These are phyloP conservation scores for Myxozyma nipponensis DNA, from an alignment of 805 yeast genomes.

Conservation along the genomic window DNA sequence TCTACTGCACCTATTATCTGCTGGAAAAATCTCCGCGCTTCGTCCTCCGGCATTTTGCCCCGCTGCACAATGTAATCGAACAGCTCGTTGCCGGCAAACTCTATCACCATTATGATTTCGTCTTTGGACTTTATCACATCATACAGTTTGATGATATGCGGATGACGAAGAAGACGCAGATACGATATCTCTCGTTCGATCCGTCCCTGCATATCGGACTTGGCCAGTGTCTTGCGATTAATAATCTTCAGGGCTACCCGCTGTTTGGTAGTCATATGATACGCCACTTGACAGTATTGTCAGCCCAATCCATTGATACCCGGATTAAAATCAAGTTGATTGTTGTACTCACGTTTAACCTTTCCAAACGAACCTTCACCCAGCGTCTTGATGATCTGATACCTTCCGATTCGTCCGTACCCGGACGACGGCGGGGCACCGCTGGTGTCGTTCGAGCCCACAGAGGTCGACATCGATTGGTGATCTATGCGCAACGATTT, in stretches of 20 bases:
- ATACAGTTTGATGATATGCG: slow-evolving; percentile 90
- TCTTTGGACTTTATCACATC: slow-evolving; percentile 94
- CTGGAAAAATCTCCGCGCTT: slow-evolving; percentile 90
- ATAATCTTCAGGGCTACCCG: slow-evolving; percentile 90
- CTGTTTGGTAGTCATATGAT: slow-evolving; percentile 83
- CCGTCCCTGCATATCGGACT: slow-evolving; percentile 95
- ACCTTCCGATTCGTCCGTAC: slow-evolving; percentile 67
- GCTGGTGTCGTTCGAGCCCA: not conserved
- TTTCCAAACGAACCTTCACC: slow-evolving; percentile 98
- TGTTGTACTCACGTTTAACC: slow-evolving; percentile 71
- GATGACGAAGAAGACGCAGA: slow-evolving; percentile 81
- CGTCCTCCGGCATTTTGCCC: slow-evolving; percentile 84
- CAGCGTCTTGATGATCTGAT: slow-evolving; percentile 84
- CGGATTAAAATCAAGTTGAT: not conserved
- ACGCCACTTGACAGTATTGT: slow-evolving; percentile 31
- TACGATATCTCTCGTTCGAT: slow-evolving; percentile 93
- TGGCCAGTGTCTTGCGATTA: slow-evolving; percentile 85
- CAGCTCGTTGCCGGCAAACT: slow-evolving; percentile 92
- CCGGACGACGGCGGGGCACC: not conserved
- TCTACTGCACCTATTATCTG: slow-evolving; percentile 96
- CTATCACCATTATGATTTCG: slow-evolving; percentile 96
- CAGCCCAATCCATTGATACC: not conserved
- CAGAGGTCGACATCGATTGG: not conserved
- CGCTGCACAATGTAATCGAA: slow-evolving; percentile 93
- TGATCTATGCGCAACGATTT: not conserved